phyloP scores from a whole-genome alignment of 148 eudicot genomes.

The Rhododendron simsii region DNA sequence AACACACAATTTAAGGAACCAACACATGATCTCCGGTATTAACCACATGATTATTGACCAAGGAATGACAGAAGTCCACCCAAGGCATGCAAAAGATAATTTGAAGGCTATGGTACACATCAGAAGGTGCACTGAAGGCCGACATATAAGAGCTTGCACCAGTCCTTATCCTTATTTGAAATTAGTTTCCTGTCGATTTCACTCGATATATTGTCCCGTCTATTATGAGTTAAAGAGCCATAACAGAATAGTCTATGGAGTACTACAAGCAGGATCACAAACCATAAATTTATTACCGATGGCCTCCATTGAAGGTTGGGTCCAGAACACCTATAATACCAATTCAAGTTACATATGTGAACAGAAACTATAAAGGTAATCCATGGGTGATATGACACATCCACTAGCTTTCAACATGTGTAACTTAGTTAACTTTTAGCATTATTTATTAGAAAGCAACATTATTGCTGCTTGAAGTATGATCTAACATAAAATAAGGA shows the following conservation, averaged over 20 bases:
- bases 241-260: no score
- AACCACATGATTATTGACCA: neutral
- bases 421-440: neutral
- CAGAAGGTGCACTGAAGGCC: no score
- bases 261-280: no score
- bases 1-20: neutral
- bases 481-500: neutral
- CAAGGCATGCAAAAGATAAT: neutral
- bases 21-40: neutral
- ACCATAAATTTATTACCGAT: no score
- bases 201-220: no score
- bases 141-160: neutral
- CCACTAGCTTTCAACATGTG: neutral
- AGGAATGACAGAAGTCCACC: neutral
- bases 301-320: neutral
- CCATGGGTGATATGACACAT: neutral
- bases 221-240: no score
- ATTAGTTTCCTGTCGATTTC: no score
- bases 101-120: neutral
- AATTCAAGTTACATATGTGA: neutral
- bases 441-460: neutral
- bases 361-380: neutral
- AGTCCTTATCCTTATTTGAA: neutral
- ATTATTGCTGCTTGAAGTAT: neutral
- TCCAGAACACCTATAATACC: neutral